phyloP scores from a whole-genome alignment of 148 eudicot species.

The Dianthus caryophyllus region DNA sequence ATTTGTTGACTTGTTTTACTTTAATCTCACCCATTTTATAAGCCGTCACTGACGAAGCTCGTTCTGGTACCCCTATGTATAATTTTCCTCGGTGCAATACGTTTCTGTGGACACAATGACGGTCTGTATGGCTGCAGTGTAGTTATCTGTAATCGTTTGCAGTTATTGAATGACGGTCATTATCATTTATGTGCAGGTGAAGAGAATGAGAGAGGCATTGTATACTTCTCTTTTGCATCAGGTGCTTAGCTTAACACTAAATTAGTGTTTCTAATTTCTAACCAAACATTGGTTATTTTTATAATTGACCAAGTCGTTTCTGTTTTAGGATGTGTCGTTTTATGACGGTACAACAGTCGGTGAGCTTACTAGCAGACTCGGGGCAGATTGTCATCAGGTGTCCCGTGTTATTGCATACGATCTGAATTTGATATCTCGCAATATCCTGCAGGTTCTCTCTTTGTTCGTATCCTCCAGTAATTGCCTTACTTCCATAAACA shows the following conservation, averaged over 20 bases:
- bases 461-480: neutral
- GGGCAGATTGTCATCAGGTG: constrained; percentile 98
- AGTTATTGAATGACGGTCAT: too few relatives aligned
- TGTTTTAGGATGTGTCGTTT: constrained; percentile 67
- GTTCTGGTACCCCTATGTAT: too few relatives aligned
- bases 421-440: constrained; percentile 83
- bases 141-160: too few relatives aligned
- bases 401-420: constrained; percentile 96
- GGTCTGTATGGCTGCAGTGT: too few relatives aligned
- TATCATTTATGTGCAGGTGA: constrained; percentile 52
- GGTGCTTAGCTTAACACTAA: constrained; percentile 37
- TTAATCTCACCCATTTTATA: too few relatives aligned
- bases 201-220: constrained; percentile 83
- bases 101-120: too few relatives aligned
- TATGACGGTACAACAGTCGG: constrained; percentile 85
- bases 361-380: constrained; percentile 93
- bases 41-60: too few relatives aligned
- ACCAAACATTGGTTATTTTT: neutral
- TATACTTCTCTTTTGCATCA: constrained; percentile 78
- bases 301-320: too few relatives aligned
- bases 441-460: constrained; percentile 72
- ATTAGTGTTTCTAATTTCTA: neutral
- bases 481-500: neutral
- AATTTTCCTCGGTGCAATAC: too few relatives aligned
- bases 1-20: too few relatives aligned